phyloP scores from a whole-genome alignment of 164 flowering plant species.

The Aristolochia contorta region DNA sequence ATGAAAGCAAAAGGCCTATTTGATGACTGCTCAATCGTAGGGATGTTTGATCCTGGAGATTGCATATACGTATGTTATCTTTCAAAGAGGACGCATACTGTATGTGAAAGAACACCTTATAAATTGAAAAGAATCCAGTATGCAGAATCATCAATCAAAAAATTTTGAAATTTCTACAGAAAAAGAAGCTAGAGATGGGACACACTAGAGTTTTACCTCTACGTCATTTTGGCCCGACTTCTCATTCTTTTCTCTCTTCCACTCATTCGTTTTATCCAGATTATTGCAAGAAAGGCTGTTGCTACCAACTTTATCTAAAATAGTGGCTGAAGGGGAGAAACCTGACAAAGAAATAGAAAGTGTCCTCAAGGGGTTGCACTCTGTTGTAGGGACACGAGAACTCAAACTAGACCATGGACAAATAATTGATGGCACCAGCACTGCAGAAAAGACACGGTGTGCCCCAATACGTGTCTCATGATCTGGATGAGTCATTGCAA shows the following conservation, averaged over 20 bases:
- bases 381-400: neutral
- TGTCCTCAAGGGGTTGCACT: conserved; percentile 12
- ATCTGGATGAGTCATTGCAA: conserved; percentile 81
- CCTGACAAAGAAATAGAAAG: conserved; percentile 18
- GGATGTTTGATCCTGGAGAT: conserved; percentile 38
- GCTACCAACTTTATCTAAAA: conserved; percentile 15
- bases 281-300: conserved; percentile 14
- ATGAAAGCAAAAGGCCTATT: conserved; percentile 74
- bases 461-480: conserved; percentile 72
- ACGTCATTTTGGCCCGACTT: neutral
- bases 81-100: neutral
- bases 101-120: too few species aligned
- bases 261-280: conserved; percentile 8
- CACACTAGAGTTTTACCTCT: neutral
- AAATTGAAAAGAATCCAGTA: too few species aligned
- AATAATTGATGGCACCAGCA: conserved; percentile 58
- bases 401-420: conserved; percentile 21
- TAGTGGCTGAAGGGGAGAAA: conserved; percentile 12
- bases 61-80: conserved; percentile 1
- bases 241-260: conserved; percentile 13
- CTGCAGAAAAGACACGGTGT: conserved; percentile 52
- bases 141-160: too few species aligned
- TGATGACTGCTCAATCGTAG: conserved; percentile 78
- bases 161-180: too few species aligned
- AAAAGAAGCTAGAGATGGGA: too few species aligned